These are phyloP conservation scores for Coemansia sp. DNA, from an alignment of 371 early-diverging fungal species.

Conservation along the genomic window DNA sequence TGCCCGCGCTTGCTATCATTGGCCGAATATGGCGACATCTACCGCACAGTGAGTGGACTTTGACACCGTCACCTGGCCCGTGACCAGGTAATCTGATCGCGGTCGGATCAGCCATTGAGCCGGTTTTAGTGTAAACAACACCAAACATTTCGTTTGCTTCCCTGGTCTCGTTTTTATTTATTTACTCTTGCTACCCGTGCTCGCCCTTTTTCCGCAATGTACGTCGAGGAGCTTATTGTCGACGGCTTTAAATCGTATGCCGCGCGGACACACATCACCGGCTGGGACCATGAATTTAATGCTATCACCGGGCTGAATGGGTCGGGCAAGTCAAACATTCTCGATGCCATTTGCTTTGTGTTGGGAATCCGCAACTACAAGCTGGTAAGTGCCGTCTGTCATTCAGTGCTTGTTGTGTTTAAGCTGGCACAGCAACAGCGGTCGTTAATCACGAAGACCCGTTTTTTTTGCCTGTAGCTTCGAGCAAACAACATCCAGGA, in stretches of 20 bases:
- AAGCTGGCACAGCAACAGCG: not conserved
- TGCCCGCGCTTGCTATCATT: not conserved
- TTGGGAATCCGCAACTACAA: conserved; percentile 88
- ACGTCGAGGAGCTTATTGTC: conserved; percentile 92
- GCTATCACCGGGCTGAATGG: conserved; percentile 99
- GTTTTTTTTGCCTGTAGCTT: conserved; percentile 59
- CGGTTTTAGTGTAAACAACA: not conserved
- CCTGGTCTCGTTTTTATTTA: not conserved
- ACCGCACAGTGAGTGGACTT: not conserved
- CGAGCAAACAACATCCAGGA: conserved; percentile 94
- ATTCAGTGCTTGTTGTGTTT: not conserved
- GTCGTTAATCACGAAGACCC: not conserved
- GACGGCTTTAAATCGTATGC: conserved; percentile 99
- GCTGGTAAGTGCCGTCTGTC: conserved; percentile 51
- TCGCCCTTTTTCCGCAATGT: conserved; percentile 57
- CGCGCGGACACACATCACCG: conserved; percentile 88
- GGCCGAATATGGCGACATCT: conserved; percentile 10
- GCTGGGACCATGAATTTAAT: conserved; percentile 97
- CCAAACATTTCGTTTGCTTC: not conserved
- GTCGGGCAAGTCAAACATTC: conserved; percentile 98
- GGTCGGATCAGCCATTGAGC: not conserved
- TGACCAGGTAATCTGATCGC: not conserved
- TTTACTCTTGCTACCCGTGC: not conserved
- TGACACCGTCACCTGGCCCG: not conserved
- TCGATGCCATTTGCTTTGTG: conserved; percentile 99